These are phyloP conservation scores for Catunica adiposa DNA, from an alignment of 2,329 filamentous ascomycete species.

Conservation along the genomic window DNA sequence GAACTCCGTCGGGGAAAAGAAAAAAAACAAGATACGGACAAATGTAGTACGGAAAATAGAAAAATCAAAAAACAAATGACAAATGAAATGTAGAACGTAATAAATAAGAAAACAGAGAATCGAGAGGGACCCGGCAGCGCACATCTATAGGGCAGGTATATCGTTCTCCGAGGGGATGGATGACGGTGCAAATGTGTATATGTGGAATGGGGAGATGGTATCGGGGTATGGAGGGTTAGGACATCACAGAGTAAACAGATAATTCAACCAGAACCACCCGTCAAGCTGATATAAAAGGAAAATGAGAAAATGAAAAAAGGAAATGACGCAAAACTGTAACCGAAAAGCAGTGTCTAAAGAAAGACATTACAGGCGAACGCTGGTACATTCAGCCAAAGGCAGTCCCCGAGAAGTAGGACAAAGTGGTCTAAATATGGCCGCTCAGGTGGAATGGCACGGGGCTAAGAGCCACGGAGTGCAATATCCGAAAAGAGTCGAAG, in stretches of 20 bases:
- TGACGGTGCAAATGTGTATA: neutral
- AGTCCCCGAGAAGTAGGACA: too few species aligned
- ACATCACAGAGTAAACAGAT: neutral
- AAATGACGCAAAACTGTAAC: neutral
- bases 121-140: neutral
- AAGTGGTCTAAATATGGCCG: too few species aligned
- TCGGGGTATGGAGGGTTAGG: neutral
- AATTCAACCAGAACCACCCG: neutral
- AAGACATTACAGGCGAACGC: neutral
- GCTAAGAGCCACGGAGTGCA: too few species aligned
- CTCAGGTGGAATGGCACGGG: too few species aligned
- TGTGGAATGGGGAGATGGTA: neutral
- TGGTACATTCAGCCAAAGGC: too few species aligned
- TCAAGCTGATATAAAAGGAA: neutral
- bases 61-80: constrained; percentile 1
- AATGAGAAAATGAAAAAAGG: neutral
- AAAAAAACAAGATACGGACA: neutral
- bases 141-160: neutral
- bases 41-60: neutral
- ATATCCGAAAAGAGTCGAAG: neutral
- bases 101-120: neutral
- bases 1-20: neutral
- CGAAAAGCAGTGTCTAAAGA: neutral
- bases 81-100: neutral
- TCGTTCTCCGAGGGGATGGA: neutral